These are phyloP conservation scores for Protomyces arabidopsidicola DNA, from an alignment of 1,139 yeast species.

Conservation along the genomic window DNA sequence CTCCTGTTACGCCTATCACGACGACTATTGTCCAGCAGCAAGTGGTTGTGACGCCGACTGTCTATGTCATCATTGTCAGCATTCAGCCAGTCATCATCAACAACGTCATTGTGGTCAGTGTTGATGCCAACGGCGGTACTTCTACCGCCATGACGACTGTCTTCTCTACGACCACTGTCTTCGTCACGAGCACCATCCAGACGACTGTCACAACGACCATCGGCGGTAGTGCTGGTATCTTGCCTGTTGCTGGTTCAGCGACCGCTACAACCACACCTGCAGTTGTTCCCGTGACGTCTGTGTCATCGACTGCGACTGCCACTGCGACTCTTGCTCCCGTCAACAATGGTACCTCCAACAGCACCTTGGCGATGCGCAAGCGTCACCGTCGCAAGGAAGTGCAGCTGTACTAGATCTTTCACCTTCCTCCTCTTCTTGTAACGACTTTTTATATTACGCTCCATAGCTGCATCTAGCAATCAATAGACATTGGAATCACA, in stretches of 20 bases:
- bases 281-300: not conserved
- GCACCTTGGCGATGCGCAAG: not conserved
- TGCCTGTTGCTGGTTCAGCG: not conserved
- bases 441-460: not conserved
- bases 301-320: not conserved
- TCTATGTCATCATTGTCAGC: constrained; percentile 18
- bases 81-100: not conserved
- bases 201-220: constrained; percentile 8
- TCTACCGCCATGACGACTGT: constrained; percentile 12
- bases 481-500: not conserved
- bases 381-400: not conserved
- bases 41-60: constrained; percentile 7
- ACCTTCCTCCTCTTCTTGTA: not conserved
- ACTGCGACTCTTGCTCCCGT: not conserved
- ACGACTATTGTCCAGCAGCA: constrained; percentile 10
- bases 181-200: constrained; percentile 11
- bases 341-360: not conserved
- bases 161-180: constrained; percentile 9
- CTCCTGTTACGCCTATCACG: not conserved
- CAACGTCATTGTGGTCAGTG: constrained; percentile 3
- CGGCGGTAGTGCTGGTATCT: not conserved
- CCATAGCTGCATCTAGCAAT: not conserved
- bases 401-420: not conserved
- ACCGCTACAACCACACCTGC: not conserved
- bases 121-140: constrained; percentile 12